These are phyloP conservation scores for Microbotryum lychnidis-dioicae DNA, from an alignment of 1,284 basidiomycete species.

Conservation along the genomic window DNA sequence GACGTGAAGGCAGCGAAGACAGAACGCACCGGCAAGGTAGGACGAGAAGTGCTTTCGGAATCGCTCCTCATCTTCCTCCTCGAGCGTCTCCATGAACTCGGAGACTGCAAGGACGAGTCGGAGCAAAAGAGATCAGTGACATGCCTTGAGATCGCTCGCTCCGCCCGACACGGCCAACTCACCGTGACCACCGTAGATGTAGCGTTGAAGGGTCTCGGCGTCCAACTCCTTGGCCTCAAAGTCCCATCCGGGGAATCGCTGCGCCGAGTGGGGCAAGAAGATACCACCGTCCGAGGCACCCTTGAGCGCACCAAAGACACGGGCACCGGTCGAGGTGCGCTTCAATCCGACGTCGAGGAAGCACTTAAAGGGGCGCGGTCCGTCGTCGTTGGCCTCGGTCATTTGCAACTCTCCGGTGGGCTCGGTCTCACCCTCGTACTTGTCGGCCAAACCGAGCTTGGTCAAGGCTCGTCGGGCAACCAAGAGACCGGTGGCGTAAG, in stretches of 20 bases:
- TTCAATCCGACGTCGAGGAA: slow-evolving; percentile 98
- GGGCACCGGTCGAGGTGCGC: slow-evolving; percentile 95
- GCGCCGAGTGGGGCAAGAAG: slow-evolving; percentile 95
- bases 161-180: background rate
- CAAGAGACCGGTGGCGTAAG: slow-evolving; percentile 96
- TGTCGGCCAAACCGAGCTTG: slow-evolving; percentile 94
- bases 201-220: slow-evolving; percentile 89
- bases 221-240: slow-evolving; percentile 89
- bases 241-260: slow-evolving; percentile 98
- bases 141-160: background rate
- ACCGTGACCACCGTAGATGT: slow-evolving; percentile 77
- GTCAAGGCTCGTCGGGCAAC: slow-evolving; percentile 87
- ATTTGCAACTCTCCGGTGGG: slow-evolving; percentile 78
- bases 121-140: slow-evolving; percentile 36
- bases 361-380: slow-evolving; percentile 95
- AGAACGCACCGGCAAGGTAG: slow-evolving; percentile 59
- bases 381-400: slow-evolving; percentile 82
- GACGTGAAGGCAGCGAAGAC: too few relatives aligned
- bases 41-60: slow-evolving; percentile 83
- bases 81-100: slow-evolving; percentile 98
- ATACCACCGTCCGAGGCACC: slow-evolving; percentile 97
- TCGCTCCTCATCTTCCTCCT: slow-evolving; percentile 99
- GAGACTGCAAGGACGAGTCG: slow-evolving; percentile 50
- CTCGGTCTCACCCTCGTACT: slow-evolving; percentile 93
- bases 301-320: slow-evolving; percentile 98